Evolutionary conservation across 768 basidiomycete species (phyloP), one percentile per base, ranked within the genome.

Genomic region (Tricholoma flavovirens): DNA sequence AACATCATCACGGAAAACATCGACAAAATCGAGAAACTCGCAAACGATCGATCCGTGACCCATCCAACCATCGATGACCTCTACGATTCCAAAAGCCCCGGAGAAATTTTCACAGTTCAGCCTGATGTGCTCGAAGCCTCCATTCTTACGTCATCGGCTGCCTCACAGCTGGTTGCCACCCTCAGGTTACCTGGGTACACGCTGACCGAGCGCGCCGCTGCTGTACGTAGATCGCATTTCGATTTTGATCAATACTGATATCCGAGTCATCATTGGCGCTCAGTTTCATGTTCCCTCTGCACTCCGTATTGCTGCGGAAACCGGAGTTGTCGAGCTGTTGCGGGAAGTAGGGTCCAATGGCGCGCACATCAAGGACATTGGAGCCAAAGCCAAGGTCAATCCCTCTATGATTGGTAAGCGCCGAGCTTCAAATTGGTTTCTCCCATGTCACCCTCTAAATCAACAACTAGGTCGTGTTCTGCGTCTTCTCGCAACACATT

Each of bases 311-410:
- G 38, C 38, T n/a, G 9, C 17, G 9, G n/a, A 40, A 19, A 9
- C n/a, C 5, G 17, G 17, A 5, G 12, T 19, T 19, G 38, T 40
- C 17, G 38, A 40, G 17, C 7, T 40, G 5, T 19, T 40, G 2
- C 38, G 38, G 5, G 33, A 35, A 4, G 38, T 6, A 17, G 17
- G 17, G 4, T 10, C 12, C 6, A 46, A 69, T 66, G 70, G 70
- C 7, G 56, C 69, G 48, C 70, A 73, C 30, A 66, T 71, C 12
- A 50, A 63, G 5, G 67, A 70, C 14, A 73, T 74, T 49, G 71
- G 65, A 4, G 59, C 60, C 33, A 60, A 64, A 33, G 66, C 56
- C 26, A 56, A 56, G 1, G 57, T 69, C 32, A 62, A 73, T 43
- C 57, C 66, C n/a, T 43, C 51, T 4, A 73, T 71, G 52, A 61